Conservation (phyloP, 1,139 yeast genomes). For the Arxiozyma heterogenica region DNA sequence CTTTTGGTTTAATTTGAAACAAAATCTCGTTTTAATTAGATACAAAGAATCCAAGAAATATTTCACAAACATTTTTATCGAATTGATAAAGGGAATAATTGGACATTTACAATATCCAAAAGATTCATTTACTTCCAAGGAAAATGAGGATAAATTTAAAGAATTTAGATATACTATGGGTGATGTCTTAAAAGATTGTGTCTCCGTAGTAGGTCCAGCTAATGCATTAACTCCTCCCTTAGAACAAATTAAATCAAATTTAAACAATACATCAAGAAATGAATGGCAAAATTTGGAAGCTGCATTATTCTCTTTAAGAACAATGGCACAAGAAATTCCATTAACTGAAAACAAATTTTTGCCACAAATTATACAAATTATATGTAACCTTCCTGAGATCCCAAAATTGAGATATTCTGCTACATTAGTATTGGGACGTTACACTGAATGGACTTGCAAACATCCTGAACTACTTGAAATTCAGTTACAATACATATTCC, state of each 20-base stretch:
- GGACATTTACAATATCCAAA: constrained; percentile 70
- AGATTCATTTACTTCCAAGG: constrained; percentile 36
- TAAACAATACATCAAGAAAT: constrained; percentile 8
- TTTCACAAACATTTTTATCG: constrained; percentile 51
- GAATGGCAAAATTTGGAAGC: constrained; percentile 88
- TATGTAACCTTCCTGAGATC: constrained; percentile 77
- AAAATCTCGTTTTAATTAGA: constrained; percentile 53
- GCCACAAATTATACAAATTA: constrained; percentile 47
- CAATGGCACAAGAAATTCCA: constrained; percentile 90
- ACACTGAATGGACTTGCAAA: constrained; percentile 87
- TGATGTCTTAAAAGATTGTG: constrained; percentile 89
- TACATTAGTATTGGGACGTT: constrained; percentile 84
- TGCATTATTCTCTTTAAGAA: constrained; percentile 77
- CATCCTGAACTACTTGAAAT: constrained; percentile 77
- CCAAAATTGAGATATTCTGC: constrained; percentile 86
- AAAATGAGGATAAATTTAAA: constrained; percentile 85
- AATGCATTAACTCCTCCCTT: constrained; percentile 46
- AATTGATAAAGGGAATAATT: constrained; percentile 59
- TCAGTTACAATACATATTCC: constrained; percentile 75
- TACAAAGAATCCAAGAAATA: constrained; percentile 51
- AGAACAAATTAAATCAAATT: constrained; percentile 23
- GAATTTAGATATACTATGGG: constrained; percentile 96
- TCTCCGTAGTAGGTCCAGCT: constrained; percentile 76
- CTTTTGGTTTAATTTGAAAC: constrained; percentile 83
- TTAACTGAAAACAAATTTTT: constrained; percentile 55